Conservation (phyloP, 1,139 yeast genomes). For the Candida dubliniensis region DNA sequence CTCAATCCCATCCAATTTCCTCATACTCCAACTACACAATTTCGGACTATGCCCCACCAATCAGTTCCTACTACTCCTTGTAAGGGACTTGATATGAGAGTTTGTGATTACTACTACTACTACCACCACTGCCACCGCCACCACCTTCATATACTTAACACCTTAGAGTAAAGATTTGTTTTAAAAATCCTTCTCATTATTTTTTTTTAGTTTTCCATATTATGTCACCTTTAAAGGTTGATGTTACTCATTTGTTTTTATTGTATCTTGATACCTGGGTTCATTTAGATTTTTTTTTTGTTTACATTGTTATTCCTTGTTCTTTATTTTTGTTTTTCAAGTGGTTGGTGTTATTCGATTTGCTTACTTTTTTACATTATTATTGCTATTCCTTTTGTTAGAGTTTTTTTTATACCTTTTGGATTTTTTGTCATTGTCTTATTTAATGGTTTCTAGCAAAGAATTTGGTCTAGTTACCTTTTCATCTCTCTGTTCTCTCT, state of each 20-base stretch:
- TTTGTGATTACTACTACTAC: neutral
- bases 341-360: neutral
- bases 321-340: neutral
- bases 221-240: neutral
- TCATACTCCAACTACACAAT: constrained; percentile 11
- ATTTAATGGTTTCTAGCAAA: neutral
- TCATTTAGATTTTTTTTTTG: neutral
- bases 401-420: neutral
- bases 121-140: neutral
- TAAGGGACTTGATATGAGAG: neutral
- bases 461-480: neutral
- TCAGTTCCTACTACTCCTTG: constrained; percentile 3
- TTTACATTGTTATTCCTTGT: neutral
- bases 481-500: neutral
- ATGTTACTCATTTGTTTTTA: neutral
- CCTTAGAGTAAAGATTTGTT: constrained; percentile 3
- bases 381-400: neutral
- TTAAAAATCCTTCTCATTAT: neutral
- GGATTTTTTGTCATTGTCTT: neutral
- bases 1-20: constrained; percentile 11
- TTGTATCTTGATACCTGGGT: neutral
- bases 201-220: neutral
- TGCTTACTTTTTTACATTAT: neutral
- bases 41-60: constrained; percentile 3
- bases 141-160: neutral